Percentiles rank a stretch among this genome's conserved stretches.
phyloP scores from a whole-genome alignment of 83 land plant species.

The Picea abies region DNA sequence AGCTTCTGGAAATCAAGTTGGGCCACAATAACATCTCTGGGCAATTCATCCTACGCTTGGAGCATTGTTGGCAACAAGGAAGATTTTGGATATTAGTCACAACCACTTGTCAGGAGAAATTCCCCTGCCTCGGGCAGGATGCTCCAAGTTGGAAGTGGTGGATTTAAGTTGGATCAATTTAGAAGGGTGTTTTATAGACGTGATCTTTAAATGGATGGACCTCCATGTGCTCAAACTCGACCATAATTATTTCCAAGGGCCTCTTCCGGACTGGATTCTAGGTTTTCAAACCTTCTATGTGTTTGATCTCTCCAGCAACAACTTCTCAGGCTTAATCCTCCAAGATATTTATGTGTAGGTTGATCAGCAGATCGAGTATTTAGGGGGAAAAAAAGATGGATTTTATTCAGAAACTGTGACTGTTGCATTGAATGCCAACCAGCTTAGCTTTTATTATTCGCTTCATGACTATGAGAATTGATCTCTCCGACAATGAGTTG shows the following conservation, averaged over 20 bases:
- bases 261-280: conserved; percentile 56
- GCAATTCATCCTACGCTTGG: conserved; percentile 60
- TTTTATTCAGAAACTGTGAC: background rate
- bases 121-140: conserved; percentile 60
- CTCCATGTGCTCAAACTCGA: conserved; percentile 48
- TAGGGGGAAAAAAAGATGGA: background rate
- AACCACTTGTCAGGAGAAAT: conserved; percentile 65
- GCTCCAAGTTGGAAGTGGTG: conserved; percentile 61
- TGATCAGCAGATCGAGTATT: too few relatives aligned
- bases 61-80: conserved; percentile 48
- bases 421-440: conserved; percentile 13
- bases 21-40: conserved; percentile 56
- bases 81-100: conserved; percentile 46
- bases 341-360: background rate
- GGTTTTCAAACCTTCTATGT: conserved; percentile 31
- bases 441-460: conserved; percentile 31
- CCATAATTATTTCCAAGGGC: conserved; percentile 46
- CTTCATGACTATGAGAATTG: conserved; percentile 26
- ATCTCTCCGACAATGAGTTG: conserved; percentile 47
- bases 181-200: conserved; percentile 47
- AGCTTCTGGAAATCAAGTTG: conserved; percentile 51
- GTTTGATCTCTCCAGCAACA: conserved; percentile 64
- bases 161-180: conserved; percentile 55
- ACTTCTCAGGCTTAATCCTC: conserved; percentile 54
- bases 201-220: conserved; percentile 48